Evolutionary conservation across 2,329 filamentous ascomycete species (phyloP).

Genomic region (Trichoderma endophyticum): DNA sequence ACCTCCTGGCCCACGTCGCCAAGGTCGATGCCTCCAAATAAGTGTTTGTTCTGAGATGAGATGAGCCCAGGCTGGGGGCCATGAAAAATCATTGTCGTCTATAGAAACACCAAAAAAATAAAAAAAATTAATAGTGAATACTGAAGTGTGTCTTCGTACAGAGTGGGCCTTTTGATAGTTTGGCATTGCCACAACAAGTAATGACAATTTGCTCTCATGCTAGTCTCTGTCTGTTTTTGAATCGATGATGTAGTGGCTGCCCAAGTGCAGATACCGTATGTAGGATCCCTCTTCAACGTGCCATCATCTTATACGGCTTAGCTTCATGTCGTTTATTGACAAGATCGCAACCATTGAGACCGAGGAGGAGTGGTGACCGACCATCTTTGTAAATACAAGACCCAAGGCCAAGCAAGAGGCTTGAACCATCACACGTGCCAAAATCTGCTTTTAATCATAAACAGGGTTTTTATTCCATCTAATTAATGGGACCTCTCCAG

Average conservation of each 20-base stretch:
- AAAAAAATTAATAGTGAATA: constrained; percentile 20
- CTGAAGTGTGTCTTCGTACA: not conserved
- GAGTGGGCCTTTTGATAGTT: not conserved
- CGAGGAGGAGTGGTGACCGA: fast-evolving
- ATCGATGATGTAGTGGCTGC: not conserved
- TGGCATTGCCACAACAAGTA: constrained; percentile 11
- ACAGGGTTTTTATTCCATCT: constrained; percentile 1
- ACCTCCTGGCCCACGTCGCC: constrained; percentile 75
- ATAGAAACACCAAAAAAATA: constrained; percentile 25
- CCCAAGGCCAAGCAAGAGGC: not conserved
- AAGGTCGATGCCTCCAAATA: constrained; percentile 67
- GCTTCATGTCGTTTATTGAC: no score
- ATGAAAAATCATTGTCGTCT: not conserved
- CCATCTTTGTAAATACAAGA: not conserved
- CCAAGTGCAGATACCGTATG: not conserved
- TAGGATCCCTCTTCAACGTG: not conserved
- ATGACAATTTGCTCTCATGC: constrained; percentile 4
- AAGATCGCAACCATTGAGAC: no score
- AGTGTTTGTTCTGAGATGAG: constrained; percentile 18
- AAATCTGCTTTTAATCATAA: not conserved
- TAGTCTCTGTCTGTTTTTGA: not conserved
- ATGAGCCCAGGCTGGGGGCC: not conserved
- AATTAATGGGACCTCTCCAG: not conserved
- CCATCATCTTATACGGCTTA: no score
- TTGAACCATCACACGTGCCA: not conserved